These are phyloP conservation scores for Suillus subaureus DNA, from an alignment of 768 basidiomycete species.

Conservation along the genomic window DNA sequence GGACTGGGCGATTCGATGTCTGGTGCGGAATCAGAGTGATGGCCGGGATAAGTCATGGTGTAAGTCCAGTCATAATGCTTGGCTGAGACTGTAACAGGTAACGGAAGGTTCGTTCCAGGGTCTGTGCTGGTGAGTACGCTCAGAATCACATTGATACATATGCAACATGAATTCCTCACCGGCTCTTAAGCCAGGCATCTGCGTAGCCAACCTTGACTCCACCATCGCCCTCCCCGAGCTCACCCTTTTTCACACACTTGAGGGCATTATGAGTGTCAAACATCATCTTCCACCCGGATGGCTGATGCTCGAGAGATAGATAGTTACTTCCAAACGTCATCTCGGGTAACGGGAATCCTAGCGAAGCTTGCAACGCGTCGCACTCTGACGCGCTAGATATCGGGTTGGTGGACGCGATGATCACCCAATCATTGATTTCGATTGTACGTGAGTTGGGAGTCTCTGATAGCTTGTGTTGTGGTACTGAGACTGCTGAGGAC, in stretches of 20 bases:
- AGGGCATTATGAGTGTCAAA: slow-evolving; percentile 76
- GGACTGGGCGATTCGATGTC: slow-evolving; percentile 15
- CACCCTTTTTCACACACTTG: slow-evolving; percentile 70
- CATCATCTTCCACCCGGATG: slow-evolving; percentile 62
- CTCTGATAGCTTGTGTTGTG: slow-evolving; percentile 67
- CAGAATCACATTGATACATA: slow-evolving; percentile 23
- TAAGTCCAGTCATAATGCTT: slow-evolving; percentile 99
- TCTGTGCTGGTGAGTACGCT: slow-evolving; percentile 55
- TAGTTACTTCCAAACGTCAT: slow-evolving; percentile 94
- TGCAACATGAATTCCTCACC: slow-evolving; percentile 46
- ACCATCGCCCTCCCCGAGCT: slow-evolving; percentile 79
- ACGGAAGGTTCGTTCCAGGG: slow-evolving; percentile 60
- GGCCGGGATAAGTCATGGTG: slow-evolving; percentile 84
- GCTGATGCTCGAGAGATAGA: slow-evolving; percentile 65
- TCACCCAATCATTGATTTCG: slow-evolving; percentile 64
- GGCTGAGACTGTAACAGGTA: slow-evolving; percentile 71
- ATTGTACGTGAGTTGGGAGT: slow-evolving; percentile 72
- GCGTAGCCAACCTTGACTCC: slow-evolving; percentile 95
- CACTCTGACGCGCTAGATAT: slow-evolving; percentile 80
- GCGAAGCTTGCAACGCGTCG: slow-evolving; percentile 62
- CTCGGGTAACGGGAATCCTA: slow-evolving; percentile 87
- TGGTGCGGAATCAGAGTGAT: slow-evolving; percentile 25
- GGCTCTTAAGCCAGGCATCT: slow-evolving; percentile 89
- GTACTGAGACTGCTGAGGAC: slow-evolving; percentile 49
- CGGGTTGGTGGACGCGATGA: slow-evolving; percentile 71